Percentiles rank a stretch among this genome's conserved stretches.
phyloP scores from a whole-genome alignment of 2,329 filamentous ascomycete species.

The Xylaria sp. region DNA sequence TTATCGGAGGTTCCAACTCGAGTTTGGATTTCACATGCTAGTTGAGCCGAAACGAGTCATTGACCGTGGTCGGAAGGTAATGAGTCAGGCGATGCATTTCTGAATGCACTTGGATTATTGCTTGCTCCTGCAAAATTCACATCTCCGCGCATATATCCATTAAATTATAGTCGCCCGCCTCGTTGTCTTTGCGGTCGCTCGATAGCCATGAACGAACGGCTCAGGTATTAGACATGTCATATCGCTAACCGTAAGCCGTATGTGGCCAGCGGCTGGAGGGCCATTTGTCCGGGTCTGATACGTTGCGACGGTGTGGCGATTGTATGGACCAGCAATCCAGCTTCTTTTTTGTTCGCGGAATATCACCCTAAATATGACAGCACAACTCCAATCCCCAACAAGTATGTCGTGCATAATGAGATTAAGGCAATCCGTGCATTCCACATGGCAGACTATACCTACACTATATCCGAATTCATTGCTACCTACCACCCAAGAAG shows the following conservation, averaged over 20 bases:
- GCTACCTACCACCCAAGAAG: not conserved
- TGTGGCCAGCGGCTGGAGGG: no score
- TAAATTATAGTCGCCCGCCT: not conserved
- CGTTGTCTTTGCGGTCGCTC: not conserved
- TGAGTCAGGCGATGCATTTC: slow-evolving; percentile 12
- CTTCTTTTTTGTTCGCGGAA: not conserved
- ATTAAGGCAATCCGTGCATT: not conserved
- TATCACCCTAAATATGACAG: not conserved
- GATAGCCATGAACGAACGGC: not conserved
- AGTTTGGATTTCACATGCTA: slow-evolving; percentile 13
- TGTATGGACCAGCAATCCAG: not conserved
- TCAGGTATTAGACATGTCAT: not conserved
- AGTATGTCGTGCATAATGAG: not conserved
- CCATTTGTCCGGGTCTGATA: not conserved
- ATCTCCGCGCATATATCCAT: not conserved
- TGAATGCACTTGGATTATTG: not conserved
- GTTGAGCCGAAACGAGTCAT: slow-evolving; percentile 25
- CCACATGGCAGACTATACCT: slow-evolving; percentile 1
- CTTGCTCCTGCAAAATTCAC: not conserved
- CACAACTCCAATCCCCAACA: slow-evolving; percentile 3
- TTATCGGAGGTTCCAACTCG: slow-evolving; percentile 5
- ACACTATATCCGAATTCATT: not conserved
- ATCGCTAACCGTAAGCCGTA: not conserved
- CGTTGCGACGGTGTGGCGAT: slow-evolving; percentile 10
- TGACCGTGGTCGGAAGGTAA: slow-evolving; percentile 17